Evolutionary conservation across 2,329 filamentous ascomycete genomes (phyloP).

Genomic region (Fusarium pseudocircinatum): DNA sequence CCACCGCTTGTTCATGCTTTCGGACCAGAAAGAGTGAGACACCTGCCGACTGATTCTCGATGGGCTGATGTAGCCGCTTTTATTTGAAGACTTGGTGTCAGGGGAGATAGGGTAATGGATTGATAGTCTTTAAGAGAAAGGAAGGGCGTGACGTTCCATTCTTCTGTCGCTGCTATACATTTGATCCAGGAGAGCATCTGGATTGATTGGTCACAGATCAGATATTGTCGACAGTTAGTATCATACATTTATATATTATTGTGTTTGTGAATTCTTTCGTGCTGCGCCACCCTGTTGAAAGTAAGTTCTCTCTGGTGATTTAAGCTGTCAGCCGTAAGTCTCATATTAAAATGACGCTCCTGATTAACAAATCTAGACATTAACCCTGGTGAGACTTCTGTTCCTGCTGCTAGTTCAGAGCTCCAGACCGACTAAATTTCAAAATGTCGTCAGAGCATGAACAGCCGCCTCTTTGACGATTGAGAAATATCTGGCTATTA

Average conservation of each 20-base stretch:
- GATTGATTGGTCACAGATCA: fast-evolving
- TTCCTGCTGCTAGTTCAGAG: neutral
- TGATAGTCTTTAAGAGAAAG: too few species aligned
- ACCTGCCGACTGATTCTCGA: neutral
- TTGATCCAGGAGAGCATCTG: neutral
- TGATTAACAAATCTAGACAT: too few species aligned
- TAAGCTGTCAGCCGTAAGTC: too few species aligned
- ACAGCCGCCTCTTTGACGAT: neutral
- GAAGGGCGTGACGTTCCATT: fast-evolving
- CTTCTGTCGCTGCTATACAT: fast-evolving
- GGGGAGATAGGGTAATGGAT: neutral
- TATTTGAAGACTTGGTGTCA: neutral
- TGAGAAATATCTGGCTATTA: neutral
- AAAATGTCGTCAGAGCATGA: neutral
- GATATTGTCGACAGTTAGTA: neutral
- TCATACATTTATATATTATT: neutral
- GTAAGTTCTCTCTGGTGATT: too few species aligned
- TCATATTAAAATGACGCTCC: too few species aligned
- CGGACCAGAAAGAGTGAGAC: neutral
- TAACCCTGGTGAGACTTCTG: neutral
- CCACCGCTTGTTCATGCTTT: neutral
- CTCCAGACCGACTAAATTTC: fast-evolving
- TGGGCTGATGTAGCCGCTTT: neutral
- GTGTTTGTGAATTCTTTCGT: fast-evolving
- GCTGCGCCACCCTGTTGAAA: neutral